Conservation (phyloP, 192 early-diverging fungal genomes). For the Backusella australiensis region DNA sequence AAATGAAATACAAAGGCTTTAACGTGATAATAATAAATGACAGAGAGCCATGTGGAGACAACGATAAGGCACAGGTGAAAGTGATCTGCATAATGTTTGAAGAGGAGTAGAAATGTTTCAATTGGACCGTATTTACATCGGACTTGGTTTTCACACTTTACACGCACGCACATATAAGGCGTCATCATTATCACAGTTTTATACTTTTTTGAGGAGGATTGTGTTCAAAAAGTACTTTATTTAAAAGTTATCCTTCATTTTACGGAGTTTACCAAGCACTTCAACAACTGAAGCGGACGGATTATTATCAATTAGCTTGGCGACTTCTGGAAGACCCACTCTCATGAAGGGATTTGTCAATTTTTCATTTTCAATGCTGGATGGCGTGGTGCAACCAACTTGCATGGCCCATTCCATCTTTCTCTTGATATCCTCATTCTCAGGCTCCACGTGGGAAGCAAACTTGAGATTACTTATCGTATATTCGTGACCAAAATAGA, state of each 20-base stretch:
- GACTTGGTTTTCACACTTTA: background rate
- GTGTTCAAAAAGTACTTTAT: background rate
- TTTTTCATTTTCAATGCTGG: conserved; percentile 29
- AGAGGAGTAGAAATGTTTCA: background rate
- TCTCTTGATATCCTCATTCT: conserved; percentile 26
- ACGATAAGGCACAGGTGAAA: background rate
- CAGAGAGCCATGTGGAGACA: background rate
- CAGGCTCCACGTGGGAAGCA: conserved; percentile 26
- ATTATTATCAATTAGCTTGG: background rate
- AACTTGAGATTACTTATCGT: conserved; percentile 62
- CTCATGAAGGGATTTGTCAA: conserved; percentile 38
- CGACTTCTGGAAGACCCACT: conserved; percentile 2
- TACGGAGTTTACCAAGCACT: conserved; percentile 27
- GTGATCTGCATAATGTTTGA: background rate
- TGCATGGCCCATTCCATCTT: conserved; percentile 27
- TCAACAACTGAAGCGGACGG: conserved; percentile 12
- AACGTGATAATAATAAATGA: background rate
- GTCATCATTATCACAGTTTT: no score
- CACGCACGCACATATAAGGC: background rate
- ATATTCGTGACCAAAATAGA: conserved; percentile 96
- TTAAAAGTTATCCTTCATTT: conserved; percentile 37
- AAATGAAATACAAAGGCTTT: no score
- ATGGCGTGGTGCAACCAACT: conserved; percentile 44
- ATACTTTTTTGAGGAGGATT: background rate
- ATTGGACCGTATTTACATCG: background rate